These are phyloP conservation scores for Dictyophora rubrovolvata DNA, from an alignment of 768 basidiomycete species.

Conservation along the genomic window DNA sequence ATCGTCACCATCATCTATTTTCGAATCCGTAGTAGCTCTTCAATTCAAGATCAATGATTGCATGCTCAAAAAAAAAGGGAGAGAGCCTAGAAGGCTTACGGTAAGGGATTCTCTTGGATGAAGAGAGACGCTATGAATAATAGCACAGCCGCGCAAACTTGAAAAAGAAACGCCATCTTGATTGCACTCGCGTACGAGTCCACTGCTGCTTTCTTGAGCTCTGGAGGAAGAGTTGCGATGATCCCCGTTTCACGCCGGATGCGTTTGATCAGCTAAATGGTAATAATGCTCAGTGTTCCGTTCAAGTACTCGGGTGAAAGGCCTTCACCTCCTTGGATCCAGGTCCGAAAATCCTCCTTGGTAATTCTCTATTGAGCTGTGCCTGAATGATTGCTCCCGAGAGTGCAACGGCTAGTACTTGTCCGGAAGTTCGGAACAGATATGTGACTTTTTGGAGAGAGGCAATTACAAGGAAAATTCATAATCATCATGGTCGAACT, in stretches of 20 bases:
- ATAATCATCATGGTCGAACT: constrained; percentile 22
- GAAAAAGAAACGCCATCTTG: constrained; percentile 74
- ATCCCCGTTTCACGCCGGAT: constrained; percentile 57
- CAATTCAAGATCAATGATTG: no score
- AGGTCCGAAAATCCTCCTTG: constrained; percentile 65
- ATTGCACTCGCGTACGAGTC: constrained; percentile 73
- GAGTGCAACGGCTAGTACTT: constrained; percentile 89
- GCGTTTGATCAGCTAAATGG: constrained; percentile 53
- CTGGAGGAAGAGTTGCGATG: constrained; percentile 55
- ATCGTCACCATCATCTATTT: no score
- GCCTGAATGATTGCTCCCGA: constrained; percentile 79
- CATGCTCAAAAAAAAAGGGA: background rate
- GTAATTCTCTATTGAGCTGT: constrained; percentile 61
- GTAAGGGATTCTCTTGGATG: constrained; percentile 63
- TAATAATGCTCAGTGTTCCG: constrained; percentile 11
- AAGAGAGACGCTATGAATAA: constrained; percentile 61
- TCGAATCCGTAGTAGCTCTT: no score
- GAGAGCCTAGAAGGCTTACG: constrained; percentile 23
- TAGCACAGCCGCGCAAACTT: constrained; percentile 55
- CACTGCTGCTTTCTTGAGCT: constrained; percentile 49
- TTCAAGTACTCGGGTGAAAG: constrained; percentile 7
- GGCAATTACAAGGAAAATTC: constrained; percentile 8
- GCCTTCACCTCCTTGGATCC: constrained; percentile 55
- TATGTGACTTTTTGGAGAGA: constrained; percentile 59
- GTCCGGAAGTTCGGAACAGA: constrained; percentile 86